Conservation (phyloP, 768 basidiomycete species). For the Heimioporus sp. region DNA sequence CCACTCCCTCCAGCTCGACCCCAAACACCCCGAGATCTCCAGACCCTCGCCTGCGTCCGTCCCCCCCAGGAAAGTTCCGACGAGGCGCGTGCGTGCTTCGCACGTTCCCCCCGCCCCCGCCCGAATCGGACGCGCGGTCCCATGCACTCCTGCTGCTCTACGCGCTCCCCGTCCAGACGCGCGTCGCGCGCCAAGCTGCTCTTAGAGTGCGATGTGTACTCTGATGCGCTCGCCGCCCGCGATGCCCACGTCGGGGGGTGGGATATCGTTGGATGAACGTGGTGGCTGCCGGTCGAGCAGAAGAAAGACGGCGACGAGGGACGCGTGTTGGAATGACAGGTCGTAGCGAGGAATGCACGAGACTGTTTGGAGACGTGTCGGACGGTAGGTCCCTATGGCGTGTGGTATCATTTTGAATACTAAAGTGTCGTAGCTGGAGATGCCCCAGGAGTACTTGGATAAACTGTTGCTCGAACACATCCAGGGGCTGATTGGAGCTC, state of each 20-base stretch:
- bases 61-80: constrained; percentile 85
- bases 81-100: constrained; percentile 55
- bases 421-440: constrained; percentile 52
- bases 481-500: constrained; percentile 63
- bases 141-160: constrained; percentile 35
- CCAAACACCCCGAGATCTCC: constrained; percentile 76
- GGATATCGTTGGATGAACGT: constrained; percentile 95
- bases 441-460: constrained; percentile 72
- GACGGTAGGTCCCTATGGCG: constrained; percentile 48
- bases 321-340: constrained; percentile 61
- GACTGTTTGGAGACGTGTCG: constrained; percentile 84
- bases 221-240: constrained; percentile 74
- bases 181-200: constrained; percentile 75
- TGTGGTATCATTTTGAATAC: not conserved
- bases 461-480: constrained; percentile 72
- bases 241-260: constrained; percentile 89
- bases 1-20: constrained; percentile 70
- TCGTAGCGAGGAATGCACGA: constrained; percentile 73
- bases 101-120: constrained; percentile 17
- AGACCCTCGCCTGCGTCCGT: constrained; percentile 83
- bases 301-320: constrained; percentile 49
- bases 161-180: constrained; percentile 58
- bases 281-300: constrained; percentile 78
- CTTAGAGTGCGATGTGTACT: constrained; percentile 70
- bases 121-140: constrained; percentile 18